Evolutionary conservation across 192 early-diverging fungal species (phyloP), one percentile per base, ranked within the genome.

Genomic region (Dimargaris xerosporica): DNA sequence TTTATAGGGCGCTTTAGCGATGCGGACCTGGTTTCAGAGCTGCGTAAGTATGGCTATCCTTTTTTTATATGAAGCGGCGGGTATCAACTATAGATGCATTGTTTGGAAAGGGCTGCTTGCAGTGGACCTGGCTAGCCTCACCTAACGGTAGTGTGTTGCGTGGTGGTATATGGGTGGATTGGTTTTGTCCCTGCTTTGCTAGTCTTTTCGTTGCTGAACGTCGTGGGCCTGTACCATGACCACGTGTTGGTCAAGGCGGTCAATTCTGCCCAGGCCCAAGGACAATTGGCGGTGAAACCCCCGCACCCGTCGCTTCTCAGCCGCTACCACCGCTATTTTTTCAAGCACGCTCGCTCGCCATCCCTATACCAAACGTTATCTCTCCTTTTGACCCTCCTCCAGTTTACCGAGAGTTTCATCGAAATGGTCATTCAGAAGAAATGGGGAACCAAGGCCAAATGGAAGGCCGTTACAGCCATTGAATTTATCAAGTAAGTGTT

Each of bases 1-100:
- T 29, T n/a, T 21, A 46, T 70, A 87, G 90, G 94, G 54, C 85
- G 94, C 13, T 98, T 98, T 70, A 81, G 85, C 44, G 88, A 95
- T 69, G 82, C 92, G 19, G 94, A 98, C 67, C 77, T 98, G 43
- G 88, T 87, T 12, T 92, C 92, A 16, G 90, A 94, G 79, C 85
- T 84, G 16, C 72, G 80, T 78, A 83, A 72, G 67, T 67, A 54
- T 9, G 39, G 7, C 34, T 39, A 39, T 39, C 7, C 34, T 39
- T 39, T 39, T 2, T 5, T 39, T n/a, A n/a, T n/a, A n/a, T 39
- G 34, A 39, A 39, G 34, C 7, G 34, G 7, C 7, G 7, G 7
- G 2, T 39, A 39, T 39, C 7, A 39, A 5, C 34, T 39, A n/a
- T n/a, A n/a, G n/a, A n/a, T n/a, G n/a, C n/a, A n/a, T n/a, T n/a